Percentiles rank a stretch among this genome's conserved stretches.
These are phyloP conservation scores for Stachybotrys echinatus DNA, from an alignment of 2,329 filamentous ascomycete genomes.

Conservation along the genomic window DNA sequence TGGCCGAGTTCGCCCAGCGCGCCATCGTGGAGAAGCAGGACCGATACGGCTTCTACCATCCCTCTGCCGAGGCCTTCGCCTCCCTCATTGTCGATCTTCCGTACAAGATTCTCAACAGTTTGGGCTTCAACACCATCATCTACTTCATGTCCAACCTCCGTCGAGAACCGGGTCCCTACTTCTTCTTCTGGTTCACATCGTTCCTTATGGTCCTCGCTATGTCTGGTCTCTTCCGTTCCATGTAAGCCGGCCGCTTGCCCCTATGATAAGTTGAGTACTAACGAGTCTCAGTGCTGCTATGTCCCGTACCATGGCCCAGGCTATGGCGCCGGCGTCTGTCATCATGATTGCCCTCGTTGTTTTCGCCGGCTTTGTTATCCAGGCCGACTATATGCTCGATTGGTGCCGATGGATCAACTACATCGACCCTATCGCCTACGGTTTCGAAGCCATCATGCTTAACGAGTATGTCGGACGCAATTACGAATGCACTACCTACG, in stretches of 20 bases:
- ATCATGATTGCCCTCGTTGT: slow-evolving; percentile 27
- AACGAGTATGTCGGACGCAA: slow-evolving; percentile 53
- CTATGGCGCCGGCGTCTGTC: slow-evolving; percentile 35
- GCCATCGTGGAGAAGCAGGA: slow-evolving; percentile 33
- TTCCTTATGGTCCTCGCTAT: slow-evolving; percentile 54
- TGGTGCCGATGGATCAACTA: slow-evolving; percentile 68
- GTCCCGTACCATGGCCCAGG: slow-evolving; percentile 50
- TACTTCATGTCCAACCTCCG: slow-evolving; percentile 45
- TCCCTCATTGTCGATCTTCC: slow-evolving; percentile 37
- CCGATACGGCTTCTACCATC: slow-evolving; percentile 33
- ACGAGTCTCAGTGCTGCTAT: slow-evolving; percentile 14
- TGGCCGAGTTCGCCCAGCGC: slow-evolving; percentile 30
- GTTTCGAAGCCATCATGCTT: slow-evolving; percentile 60
- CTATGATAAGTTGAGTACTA: neutral
- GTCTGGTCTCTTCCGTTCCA: slow-evolving; percentile 54
- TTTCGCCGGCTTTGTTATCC: slow-evolving; percentile 45
- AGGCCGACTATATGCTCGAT: slow-evolving; percentile 45
- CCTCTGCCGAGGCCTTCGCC: slow-evolving; percentile 27
- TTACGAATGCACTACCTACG: slow-evolving; percentile 16
- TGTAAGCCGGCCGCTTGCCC: slow-evolving; percentile 11
- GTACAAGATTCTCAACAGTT: slow-evolving; percentile 31
- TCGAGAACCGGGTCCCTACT: slow-evolving; percentile 38
- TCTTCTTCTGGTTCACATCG: slow-evolving; percentile 39
- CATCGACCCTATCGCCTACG: slow-evolving; percentile 60
- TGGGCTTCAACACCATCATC: slow-evolving; percentile 38